Percentiles rank a stretch among this genome's conserved stretches.
phyloP scores from a whole-genome alignment of 1,284 basidiomycete genomes.

The Phaffia rhodozyma region DNA sequence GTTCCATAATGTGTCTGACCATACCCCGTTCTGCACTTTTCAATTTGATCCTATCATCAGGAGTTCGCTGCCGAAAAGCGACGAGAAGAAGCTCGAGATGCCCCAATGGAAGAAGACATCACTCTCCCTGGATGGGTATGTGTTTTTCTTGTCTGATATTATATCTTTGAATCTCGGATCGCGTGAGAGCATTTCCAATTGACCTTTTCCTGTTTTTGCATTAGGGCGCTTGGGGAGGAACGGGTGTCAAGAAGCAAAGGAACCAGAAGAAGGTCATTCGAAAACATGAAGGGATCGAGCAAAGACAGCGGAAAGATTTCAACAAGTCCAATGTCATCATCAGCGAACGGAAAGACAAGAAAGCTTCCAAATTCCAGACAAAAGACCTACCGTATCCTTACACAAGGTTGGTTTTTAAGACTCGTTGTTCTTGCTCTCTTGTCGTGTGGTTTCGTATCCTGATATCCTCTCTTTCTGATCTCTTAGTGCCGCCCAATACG shows the following conservation, averaged over 20 bases:
- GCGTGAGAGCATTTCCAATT: slow-evolving; percentile 4
- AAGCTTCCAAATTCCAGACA: slow-evolving; percentile 73
- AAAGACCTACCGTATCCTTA: slow-evolving; percentile 90
- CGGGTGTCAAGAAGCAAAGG: slow-evolving; percentile 44
- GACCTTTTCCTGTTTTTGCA: slow-evolving; percentile 6
- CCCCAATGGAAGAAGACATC: slow-evolving; percentile 71
- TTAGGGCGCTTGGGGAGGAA: slow-evolving; percentile 84
- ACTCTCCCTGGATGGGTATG: slow-evolving; percentile 90
- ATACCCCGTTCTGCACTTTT: not conserved
- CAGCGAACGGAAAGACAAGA: slow-evolving; percentile 86
- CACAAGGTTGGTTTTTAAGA: slow-evolving; percentile 40
- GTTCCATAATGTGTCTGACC: not conserved
- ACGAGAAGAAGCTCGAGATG: slow-evolving; percentile 65
- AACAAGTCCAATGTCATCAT: slow-evolving; percentile 81
- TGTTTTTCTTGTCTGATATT: slow-evolving; percentile 7
- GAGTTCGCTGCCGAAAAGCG: slow-evolving; percentile 76
- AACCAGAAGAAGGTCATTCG: slow-evolving; percentile 51
- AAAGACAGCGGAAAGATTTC: slow-evolving; percentile 66
- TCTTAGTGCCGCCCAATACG: slow-evolving; percentile 63
- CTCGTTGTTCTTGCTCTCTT: no score
- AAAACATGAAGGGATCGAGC: slow-evolving; percentile 66
- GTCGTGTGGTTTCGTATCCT: no score
- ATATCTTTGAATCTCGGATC: not conserved
- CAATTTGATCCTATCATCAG: slow-evolving; percentile 34
- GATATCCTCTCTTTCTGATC: no score